phyloP scores from a whole-genome alignment of 139 green algal genomes.

The Gonium pectorale region DNA sequence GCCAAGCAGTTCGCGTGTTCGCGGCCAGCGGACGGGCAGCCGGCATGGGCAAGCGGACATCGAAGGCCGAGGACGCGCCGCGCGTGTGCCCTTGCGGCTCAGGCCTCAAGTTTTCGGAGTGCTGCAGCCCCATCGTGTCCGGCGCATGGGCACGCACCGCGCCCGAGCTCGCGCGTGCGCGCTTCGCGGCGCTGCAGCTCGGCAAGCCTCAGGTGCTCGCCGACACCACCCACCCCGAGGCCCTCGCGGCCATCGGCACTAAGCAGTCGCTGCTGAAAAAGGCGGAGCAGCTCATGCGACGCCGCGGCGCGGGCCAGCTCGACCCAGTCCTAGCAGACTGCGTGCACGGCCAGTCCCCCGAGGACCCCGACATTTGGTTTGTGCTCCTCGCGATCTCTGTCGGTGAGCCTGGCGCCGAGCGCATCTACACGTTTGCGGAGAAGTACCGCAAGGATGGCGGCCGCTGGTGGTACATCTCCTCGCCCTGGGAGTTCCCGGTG shows the following conservation, averaged over 20 bases:
- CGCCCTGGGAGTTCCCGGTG: background rate
- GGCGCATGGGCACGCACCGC: slow-evolving; percentile 48
- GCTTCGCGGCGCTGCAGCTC: slow-evolving; percentile 27
- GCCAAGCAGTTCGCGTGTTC: too few relatives aligned
- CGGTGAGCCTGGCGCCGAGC: background rate
- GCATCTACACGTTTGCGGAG: background rate
- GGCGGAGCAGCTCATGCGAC: background rate
- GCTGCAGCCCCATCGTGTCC: slow-evolving; percentile 29
- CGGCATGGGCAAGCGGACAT: too few relatives aligned
- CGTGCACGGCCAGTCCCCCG: background rate
- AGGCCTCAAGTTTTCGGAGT: background rate
- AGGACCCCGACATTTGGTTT: slow-evolving; percentile 7
- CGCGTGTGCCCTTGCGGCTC: slow-evolving; percentile 25
- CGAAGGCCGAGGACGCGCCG: background rate
- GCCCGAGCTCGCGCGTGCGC: slow-evolving; percentile 33
- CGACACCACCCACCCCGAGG: slow-evolving; percentile 50
- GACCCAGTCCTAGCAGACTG: background rate
- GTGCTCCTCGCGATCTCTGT: background rate
- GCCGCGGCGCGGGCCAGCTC: background rate
- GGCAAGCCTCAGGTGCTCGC: slow-evolving; percentile 10
- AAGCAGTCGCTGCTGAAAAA: slow-evolving; percentile 10
- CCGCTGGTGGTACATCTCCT: slow-evolving; percentile 37
- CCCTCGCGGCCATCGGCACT: slow-evolving; percentile 33
- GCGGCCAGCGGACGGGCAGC: too few relatives aligned
- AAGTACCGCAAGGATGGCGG: slow-evolving; percentile 37